Percentiles rank a stretch among this genome's conserved stretches.
phyloP scores from a whole-genome alignment of 169 alveolate genomes.

The Plasmodium chabaudi region DNA sequence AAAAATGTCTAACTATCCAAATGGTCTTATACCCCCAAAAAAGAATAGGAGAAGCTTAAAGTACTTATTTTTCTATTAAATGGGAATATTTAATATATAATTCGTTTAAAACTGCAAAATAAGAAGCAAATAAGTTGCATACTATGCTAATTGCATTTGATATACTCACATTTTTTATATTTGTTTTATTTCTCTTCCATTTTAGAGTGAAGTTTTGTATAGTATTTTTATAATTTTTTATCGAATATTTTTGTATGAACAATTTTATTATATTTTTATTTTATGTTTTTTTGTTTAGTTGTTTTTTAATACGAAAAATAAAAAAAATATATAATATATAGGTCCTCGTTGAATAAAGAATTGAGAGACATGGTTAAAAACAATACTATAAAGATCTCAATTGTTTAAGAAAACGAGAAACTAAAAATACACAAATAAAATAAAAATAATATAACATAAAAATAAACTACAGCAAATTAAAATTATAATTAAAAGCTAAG shows the following conservation, averaged over 20 bases:
- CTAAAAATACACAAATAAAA: background rate
- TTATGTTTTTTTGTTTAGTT: too few species aligned
- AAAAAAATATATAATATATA: too few species aligned
- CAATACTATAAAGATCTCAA: too few species aligned
- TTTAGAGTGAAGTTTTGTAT: too few species aligned
- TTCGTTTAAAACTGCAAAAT: background rate
- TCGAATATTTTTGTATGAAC: too few species aligned
- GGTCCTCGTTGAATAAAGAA: too few species aligned
- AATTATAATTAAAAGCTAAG: too few species aligned
- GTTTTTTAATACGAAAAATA: too few species aligned
- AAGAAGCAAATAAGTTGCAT: too few species aligned
- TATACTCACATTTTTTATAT: background rate
- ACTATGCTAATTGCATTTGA: conserved; percentile 1
- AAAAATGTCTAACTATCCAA: background rate
- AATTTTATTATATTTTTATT: too few species aligned
- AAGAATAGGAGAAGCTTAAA: conserved; percentile 9
- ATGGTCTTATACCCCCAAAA: background rate
- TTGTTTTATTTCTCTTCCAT: background rate
- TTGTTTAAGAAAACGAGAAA: background rate
- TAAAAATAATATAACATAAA: background rate
- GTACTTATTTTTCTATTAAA: conserved; percentile 23
- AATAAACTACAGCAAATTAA: background rate
- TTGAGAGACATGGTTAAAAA: too few species aligned
- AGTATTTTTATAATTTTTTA: too few species aligned
- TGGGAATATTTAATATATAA: conserved; percentile 17